Percentiles rank a stretch among this genome's conserved stretches.
phyloP scores from a whole-genome alignment of 2,329 filamentous ascomycete genomes.

The Alternaria gaisen region DNA sequence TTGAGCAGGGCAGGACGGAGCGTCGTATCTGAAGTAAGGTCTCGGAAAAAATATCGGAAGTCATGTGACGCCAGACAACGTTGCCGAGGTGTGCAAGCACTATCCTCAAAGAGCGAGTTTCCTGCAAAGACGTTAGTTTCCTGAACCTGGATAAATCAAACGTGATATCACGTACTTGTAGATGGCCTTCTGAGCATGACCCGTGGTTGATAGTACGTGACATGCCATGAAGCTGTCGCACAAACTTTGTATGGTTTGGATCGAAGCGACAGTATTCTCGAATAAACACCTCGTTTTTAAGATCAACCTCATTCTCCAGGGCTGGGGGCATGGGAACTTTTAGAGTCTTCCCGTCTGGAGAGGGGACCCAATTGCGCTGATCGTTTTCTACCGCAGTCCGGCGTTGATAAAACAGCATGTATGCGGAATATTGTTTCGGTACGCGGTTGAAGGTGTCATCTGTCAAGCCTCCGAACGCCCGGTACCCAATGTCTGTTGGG shows the following conservation, averaged over 20 bases:
- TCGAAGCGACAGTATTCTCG: conserved; percentile 84
- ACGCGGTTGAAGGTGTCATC: conserved; percentile 42
- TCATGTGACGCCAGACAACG: conserved; percentile 75
- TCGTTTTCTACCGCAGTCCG: conserved; percentile 67
- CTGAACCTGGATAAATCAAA: not conserved
- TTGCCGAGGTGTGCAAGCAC: conserved; percentile 76
- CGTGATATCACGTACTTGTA: conserved; percentile 19
- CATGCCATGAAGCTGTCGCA: conserved; percentile 68
- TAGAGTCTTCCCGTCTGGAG: conserved; percentile 52
- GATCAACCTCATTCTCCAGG: conserved; percentile 66
- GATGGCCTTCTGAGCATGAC: conserved; percentile 60
- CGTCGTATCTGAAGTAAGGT: conserved; percentile 63
- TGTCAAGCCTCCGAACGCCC: conserved; percentile 69
- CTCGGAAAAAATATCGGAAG: conserved; percentile 68
- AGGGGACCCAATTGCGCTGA: conserved; percentile 51
- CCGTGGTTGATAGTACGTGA: conserved; percentile 60
- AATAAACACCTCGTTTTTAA: conserved; percentile 77
- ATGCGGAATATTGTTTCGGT: conserved; percentile 71
- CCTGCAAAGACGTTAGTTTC: conserved; percentile 39
- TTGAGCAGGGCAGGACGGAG: conserved; percentile 60
- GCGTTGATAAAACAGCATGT: conserved; percentile 97
- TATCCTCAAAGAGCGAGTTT: conserved; percentile 63
- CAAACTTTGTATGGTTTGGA: conserved; percentile 72
- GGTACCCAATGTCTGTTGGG: conserved; percentile 72
- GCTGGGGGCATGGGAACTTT: conserved; percentile 57